phyloP scores from a whole-genome alignment of 108 stramenopile genomes.

The Nannochloropsis salina region DNA sequence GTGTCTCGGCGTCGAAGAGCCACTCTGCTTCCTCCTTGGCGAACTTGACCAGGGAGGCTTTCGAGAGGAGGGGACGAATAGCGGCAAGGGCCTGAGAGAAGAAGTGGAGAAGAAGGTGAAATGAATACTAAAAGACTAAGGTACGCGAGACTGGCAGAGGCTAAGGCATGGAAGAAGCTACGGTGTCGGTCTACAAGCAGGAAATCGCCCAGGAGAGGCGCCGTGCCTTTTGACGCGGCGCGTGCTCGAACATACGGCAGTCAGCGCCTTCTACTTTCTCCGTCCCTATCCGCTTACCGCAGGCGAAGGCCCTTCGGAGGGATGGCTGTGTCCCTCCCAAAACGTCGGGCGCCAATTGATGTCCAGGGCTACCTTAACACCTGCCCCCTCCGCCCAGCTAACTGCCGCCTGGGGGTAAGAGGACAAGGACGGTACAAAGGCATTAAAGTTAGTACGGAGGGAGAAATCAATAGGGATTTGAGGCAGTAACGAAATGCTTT shows the following conservation, averaged over 20 bases:
- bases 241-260: no score
- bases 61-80: slow-evolving; percentile 21
- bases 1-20: slow-evolving; percentile 24
- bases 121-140: background rate
- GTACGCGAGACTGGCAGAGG: no score
- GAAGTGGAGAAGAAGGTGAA: background rate
- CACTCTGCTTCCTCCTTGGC: slow-evolving; percentile 45
- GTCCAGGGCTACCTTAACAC: slow-evolving; percentile 28
- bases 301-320: background rate
- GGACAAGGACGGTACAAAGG: background rate
- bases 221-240: no score
- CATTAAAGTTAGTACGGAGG: background rate
- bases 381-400: slow-evolving; percentile 20
- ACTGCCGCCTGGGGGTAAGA: slow-evolving; percentile 16
- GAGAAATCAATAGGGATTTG: background rate
- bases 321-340: slow-evolving; percentile 28
- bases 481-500: background rate
- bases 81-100: slow-evolving; percentile 5
- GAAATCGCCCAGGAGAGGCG: no score
- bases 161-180: no score
- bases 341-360: slow-evolving; percentile 49
- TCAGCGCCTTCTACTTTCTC: background rate
- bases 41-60: slow-evolving; percentile 38
- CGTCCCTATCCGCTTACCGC: background rate
- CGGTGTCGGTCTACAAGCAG: no score